phyloP scores from a whole-genome alignment of 805 yeast genomes.

The Maudiozyma saulgeensis region DNA sequence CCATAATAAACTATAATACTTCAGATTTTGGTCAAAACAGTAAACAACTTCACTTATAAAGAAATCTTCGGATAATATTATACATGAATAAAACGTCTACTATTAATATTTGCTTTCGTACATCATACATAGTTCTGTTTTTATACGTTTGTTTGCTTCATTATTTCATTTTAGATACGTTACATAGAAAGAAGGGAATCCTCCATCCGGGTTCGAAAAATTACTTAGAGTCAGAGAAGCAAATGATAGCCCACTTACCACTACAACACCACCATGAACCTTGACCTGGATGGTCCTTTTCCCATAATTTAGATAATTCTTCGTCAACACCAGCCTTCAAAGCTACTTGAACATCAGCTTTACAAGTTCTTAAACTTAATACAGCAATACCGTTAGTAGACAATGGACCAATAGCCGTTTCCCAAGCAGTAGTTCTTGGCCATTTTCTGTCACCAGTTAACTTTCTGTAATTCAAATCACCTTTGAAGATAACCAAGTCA shows the following conservation, averaged over 20 bases:
- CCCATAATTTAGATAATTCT: slow-evolving; percentile 53
- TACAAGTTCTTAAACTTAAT: slow-evolving; percentile 80
- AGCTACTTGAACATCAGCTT: slow-evolving; percentile 93
- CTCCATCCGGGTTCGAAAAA: too few relatives aligned
- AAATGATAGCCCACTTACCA: slow-evolving; percentile 92
- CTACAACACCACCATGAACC: slow-evolving; percentile 77
- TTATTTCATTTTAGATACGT: too few relatives aligned
- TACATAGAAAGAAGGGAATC: too few relatives aligned
- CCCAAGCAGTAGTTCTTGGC: slow-evolving; percentile 73
- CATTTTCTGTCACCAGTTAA: slow-evolving; percentile 85
- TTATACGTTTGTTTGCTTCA: too few relatives aligned
- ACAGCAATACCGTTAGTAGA: slow-evolving; percentile 54
- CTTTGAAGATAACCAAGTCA: slow-evolving; percentile 74
- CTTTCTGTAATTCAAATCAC: slow-evolving; percentile 93
- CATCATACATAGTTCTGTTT: too few relatives aligned
- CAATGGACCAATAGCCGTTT: slow-evolving; percentile 57
- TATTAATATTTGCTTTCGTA: too few relatives aligned
- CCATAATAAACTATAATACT: too few relatives aligned
- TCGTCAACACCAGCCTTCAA: slow-evolving; percentile 65
- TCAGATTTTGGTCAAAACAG: too few relatives aligned
- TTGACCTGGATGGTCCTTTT: slow-evolving; percentile 45
- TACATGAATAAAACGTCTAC: too few relatives aligned
- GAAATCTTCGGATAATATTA: too few relatives aligned
- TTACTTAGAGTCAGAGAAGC: slow-evolving; percentile 26
- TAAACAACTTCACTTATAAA: too few relatives aligned